Base-by-base conservation (phyloP, 2,329 filamentous ascomycete species). In the Colletotrichum shisoi region DNA sequence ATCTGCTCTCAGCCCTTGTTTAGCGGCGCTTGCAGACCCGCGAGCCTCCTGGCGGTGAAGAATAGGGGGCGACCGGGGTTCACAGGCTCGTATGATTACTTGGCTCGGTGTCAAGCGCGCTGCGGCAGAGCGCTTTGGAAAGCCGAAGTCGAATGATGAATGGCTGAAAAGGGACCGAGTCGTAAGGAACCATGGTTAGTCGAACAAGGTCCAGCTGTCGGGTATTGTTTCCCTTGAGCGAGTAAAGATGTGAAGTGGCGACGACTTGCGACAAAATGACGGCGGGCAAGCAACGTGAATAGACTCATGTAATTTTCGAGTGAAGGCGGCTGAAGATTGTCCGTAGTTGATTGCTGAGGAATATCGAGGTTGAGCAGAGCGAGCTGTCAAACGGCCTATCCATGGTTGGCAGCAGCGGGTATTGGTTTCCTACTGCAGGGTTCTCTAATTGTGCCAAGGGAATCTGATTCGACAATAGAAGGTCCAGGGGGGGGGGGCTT, bases 361-460 rank as follows among this genome's bases (percentile, higher is more conserved):
- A 42, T 37, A 48, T 64, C 48, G 63, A 67, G 49, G 63, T 67
- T 63, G 60, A 53, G 51, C 53, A 42, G 53, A 42, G 52, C 63
- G 53, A 42, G 52, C 63, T 58, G 56, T 15, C 42, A 58, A 48
- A 39, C 7, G 24, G 24, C 42, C 53, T 54, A n/a, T 57, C 40
- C 17, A 39, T 58, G 60, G 48, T 49, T 39, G 21, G 37, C 44
- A 27, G 19, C 12, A 42, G 42, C 61, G 42, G 57, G 61, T 49
- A 64, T 64, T 45, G 40, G 52, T 56, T 67, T 39, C 39, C 54
- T 27, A 51, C 48, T 49, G 17, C 64, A 64, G 48, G 64, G 61
- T 46, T 67, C 42, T 64, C 15, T 64, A 51, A 67, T 67, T 67
- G 57, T 46, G 61, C 64, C 61, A 67, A 67, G 64, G 48, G 27